phyloP scores from a whole-genome alignment of 805 yeast genomes.

The Saccharomycopsis sp. region DNA sequence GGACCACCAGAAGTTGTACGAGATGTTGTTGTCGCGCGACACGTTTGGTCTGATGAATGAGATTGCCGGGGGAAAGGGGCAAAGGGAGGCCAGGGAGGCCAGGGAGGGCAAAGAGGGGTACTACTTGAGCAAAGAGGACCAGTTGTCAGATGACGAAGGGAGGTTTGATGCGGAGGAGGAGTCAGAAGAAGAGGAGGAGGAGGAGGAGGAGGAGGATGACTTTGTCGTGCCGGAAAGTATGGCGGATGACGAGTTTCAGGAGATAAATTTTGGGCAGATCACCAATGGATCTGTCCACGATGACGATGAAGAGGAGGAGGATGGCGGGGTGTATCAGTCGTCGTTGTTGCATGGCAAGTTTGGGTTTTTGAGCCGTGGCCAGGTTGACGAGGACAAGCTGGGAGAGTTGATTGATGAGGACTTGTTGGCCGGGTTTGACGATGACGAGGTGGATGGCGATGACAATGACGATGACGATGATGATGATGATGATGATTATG shows the following conservation, averaged over 20 bases:
- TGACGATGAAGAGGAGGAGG: constrained; percentile 7
- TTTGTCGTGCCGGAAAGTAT: constrained; percentile 13
- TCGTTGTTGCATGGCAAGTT: constrained; percentile 5
- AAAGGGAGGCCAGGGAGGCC: constrained; percentile 2
- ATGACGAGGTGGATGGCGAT: constrained; percentile 20
- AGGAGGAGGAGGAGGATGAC: constrained; percentile 14
- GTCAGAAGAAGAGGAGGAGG: constrained; percentile 7
- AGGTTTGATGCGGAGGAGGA: constrained; percentile 17
- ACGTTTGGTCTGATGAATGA: constrained; percentile 14
- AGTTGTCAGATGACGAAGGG: constrained; percentile 17
- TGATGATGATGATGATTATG: constrained; percentile 18
- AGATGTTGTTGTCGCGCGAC: constrained; percentile 12
- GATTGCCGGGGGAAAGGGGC: neutral
- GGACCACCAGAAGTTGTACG: constrained; percentile 18
- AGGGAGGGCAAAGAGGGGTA: constrained; percentile 9
- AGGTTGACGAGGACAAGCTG: constrained; percentile 3
- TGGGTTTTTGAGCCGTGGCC: neutral
- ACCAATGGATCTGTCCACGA: neutral
- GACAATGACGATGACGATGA: constrained; percentile 12
- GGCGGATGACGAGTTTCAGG: constrained; percentile 13
- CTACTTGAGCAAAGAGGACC: constrained; percentile 9
- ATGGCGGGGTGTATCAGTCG: constrained; percentile 1
- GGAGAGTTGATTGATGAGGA: too few relatives aligned
- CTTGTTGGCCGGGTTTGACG: constrained; percentile 2
- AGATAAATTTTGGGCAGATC: constrained; percentile 10